phyloP scores from a whole-genome alignment of 805 yeast species.

The Osmozyma mogii region DNA sequence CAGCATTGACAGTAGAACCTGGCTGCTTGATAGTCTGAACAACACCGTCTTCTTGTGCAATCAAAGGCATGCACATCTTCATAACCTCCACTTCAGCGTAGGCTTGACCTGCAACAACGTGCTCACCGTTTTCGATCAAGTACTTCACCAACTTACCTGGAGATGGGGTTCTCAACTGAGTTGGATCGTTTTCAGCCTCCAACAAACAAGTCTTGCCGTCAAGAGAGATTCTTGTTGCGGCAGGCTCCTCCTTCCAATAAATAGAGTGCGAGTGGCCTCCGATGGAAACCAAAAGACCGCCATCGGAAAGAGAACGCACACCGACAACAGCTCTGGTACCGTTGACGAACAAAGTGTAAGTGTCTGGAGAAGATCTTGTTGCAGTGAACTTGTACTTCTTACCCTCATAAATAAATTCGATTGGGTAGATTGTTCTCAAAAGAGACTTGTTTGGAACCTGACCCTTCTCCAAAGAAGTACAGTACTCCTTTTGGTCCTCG shows the following conservation, averaged over 20 bases:
- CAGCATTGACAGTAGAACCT: constrained; percentile 94
- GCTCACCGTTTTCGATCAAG: constrained; percentile 93
- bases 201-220: constrained; percentile 91
- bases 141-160: constrained; percentile 96
- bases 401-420: constrained; percentile 94
- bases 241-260: constrained; percentile 96
- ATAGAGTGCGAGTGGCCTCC: constrained; percentile 93
- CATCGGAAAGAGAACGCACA: constrained; percentile 85
- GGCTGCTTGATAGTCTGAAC: constrained; percentile 94
- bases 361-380: constrained; percentile 81
- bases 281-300: constrained; percentile 80
- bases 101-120: constrained; percentile 82
- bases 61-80: constrained; percentile 99
- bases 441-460: constrained; percentile 83
- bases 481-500: constrained; percentile 61
- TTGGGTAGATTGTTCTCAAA: constrained; percentile 81
- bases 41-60: constrained; percentile 89
- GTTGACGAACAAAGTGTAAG: constrained; percentile 83
- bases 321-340: constrained; percentile 88
- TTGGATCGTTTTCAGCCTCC: constrained; percentile 96
- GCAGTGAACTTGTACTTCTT: constrained; percentile 90
- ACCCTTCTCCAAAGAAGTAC: constrained; percentile 81
- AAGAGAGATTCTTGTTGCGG: constrained; percentile 89
- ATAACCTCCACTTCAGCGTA: constrained; percentile 98
- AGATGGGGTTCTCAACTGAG: constrained; percentile 96